Evolutionary conservation across 345 rosid species (phyloP), one percentile per base, ranked within the genome.

Genomic region (Eucalyptus camaldulensis): DNA sequence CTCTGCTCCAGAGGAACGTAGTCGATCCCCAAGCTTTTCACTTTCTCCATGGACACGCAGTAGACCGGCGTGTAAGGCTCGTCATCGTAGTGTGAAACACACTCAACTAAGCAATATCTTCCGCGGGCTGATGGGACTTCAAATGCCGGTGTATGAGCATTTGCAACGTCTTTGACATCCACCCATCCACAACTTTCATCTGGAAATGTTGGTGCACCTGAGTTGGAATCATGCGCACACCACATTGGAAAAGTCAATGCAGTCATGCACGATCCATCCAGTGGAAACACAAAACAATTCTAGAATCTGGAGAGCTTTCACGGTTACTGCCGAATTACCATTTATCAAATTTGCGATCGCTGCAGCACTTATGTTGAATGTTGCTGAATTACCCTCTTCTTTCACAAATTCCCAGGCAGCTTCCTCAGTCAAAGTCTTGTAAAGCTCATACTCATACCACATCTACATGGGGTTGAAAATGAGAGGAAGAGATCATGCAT

Each of bases 391-490:
- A 43, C 93, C 93, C 86, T 94, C 95, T 89, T 97, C 97, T 91
- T 96, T 94, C 21, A 95, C 95, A 72, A 96, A 94, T 51, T 96
- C 92, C 99, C 99, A 95, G 9, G 98, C 97, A 86, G 97, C 93
- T 49, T 96, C 97, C 93, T 97, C 99, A 12, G 99, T 97, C 93
- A 95, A 89, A 65, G 97, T 94, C 95, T 97, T 96, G 8, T 98
- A 96, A 43, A 97, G 94, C 87, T 94, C 95, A 89, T 97, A 94
- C 98, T 94, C 95, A 89, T 97, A 94, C 98, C 99, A 97, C 21
- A 95, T 94, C 99, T 94, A 90, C 88, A 89, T 89, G n/a, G 65
- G 65, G 65, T 12, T 3, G 13, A 80, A 80, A 80, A 80, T 80
- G 90, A 94, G 89, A 91, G 91, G 53, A 50, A 88, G 43, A 99